Conservation (phyloP, 2,329 filamentous ascomycete genomes). For the Bipolaris bicolor region DNA sequence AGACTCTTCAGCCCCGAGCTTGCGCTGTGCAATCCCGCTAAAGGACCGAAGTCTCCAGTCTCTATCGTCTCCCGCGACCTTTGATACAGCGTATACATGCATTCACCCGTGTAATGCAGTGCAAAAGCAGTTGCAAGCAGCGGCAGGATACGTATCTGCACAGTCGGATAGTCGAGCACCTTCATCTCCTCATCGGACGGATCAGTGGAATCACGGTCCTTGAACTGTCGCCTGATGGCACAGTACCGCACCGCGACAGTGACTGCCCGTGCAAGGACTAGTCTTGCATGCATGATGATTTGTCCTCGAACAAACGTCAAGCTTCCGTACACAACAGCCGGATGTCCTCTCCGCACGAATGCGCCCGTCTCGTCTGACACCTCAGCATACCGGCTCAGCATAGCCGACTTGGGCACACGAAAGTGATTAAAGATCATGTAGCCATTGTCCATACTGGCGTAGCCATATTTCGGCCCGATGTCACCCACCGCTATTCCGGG, state of each 20-base stretch:
- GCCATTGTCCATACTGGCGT: slow-evolving; percentile 60
- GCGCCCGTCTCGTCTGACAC: slow-evolving; percentile 55
- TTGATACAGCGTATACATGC: slow-evolving; percentile 59
- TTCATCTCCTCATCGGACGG: slow-evolving; percentile 48
- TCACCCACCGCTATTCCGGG: slow-evolving; percentile 60
- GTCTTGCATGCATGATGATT: slow-evolving; percentile 58
- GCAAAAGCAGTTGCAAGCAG: slow-evolving; percentile 61
- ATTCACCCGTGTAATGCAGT: slow-evolving; percentile 55
- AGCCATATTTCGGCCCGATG: slow-evolving; percentile 63
- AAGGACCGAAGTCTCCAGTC: slow-evolving; percentile 56
- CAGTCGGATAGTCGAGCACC: slow-evolving; percentile 62
- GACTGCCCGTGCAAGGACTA: slow-evolving; percentile 60
- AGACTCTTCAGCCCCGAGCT: slow-evolving; percentile 61
- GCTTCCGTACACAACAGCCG: slow-evolving; percentile 58
- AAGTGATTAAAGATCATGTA: slow-evolving; percentile 61
- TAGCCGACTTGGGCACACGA: slow-evolving; percentile 55
- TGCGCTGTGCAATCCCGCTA: slow-evolving; percentile 61
- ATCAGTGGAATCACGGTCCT: slow-evolving; percentile 54
- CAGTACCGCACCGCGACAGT: slow-evolving; percentile 60
- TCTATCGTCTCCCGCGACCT: slow-evolving; percentile 56
- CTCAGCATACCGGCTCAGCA: slow-evolving; percentile 57
- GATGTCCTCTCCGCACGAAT: slow-evolving; percentile 56
- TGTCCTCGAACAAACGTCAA: slow-evolving; percentile 57
- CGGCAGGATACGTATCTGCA: slow-evolving; percentile 61
- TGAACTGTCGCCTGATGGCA: slow-evolving; percentile 57